Evolutionary conservation across 306 rosid genomes (phyloP), one percentile per base, ranked within the genome.

Genomic region (Pyrus bretschneideri): DNA sequence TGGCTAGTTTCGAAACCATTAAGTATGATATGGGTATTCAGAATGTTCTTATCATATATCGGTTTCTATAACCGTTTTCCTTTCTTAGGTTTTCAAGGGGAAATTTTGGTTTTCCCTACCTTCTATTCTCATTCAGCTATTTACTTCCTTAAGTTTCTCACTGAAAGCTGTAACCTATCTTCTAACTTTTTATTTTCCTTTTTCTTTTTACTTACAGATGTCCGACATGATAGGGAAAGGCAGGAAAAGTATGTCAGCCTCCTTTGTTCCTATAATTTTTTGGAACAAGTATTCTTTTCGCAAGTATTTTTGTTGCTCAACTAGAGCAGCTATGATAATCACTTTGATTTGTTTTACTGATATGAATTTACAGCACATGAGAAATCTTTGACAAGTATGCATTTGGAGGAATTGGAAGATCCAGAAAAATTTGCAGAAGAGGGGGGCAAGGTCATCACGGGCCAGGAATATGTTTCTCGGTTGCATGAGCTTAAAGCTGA

Each of bases 401-500:
- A 89, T 80, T 76, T 85, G 87, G 98, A 92, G 82, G 97, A 92
- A 79, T 80, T 87, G 70, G 96, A 92, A 67, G 92, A 89, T 80
- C 93, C 91, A 51, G 85, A 90, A 72, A 89, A 86, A 74, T 72
- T 80, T 75, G 79, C 88, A 42, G 92, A 88, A 69, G 95, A 89
- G 74, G 93, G 89, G 57, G 85, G 74, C 78, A 95, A 89, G 85
- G 82, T 85, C 76, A 81, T 92, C 69, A 84, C 93, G 19, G 88
- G 98, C 85, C 95, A 92, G 67, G 97, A 90, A 78, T 95, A 90
- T 80, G 86, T 90, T 65, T 90, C 96, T 62, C 84, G 90, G 49
- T 72, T 95, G 51, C 97, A 91, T 69, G 98, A 92, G 76, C 96
- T 95, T 84, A 92, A 90, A 82, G 96, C 89, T 82, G 97, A 95